These are phyloP conservation scores for Naumovozyma castellii DNA, from an alignment of 805 yeast species.

Conservation along the genomic window DNA sequence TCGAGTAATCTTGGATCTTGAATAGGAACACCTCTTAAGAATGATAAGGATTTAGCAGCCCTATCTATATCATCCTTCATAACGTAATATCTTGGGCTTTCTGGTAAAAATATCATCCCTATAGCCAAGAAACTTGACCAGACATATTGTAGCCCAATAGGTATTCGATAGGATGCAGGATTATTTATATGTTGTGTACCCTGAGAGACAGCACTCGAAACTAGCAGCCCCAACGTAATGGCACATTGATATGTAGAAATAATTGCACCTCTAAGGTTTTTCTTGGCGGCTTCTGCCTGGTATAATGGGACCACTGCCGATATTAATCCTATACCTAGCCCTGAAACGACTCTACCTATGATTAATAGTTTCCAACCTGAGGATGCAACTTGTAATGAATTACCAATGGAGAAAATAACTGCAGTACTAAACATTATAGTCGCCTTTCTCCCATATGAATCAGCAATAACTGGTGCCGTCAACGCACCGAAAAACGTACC, in stretches of 20 bases:
- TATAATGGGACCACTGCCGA: conserved; percentile 76
- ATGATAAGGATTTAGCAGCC: conserved; percentile 59
- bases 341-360: conserved; percentile 65
- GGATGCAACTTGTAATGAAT: conserved; percentile 56
- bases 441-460: conserved; percentile 60
- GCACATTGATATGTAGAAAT: conserved; percentile 85
- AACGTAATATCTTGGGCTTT: conserved; percentile 78
- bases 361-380: conserved; percentile 45
- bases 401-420: conserved; percentile 62
- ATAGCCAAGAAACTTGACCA: conserved; percentile 56
- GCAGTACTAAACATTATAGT: conserved; percentile 55
- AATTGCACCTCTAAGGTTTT: conserved; percentile 71
- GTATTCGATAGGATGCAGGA: conserved; percentile 61
- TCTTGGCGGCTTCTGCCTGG: conserved; percentile 82
- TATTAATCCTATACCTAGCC: conserved; percentile 62
- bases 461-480: conserved; percentile 53
- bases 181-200: conserved; percentile 50
- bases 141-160: conserved; percentile 64
- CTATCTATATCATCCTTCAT: conserved; percentile 57
- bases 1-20: conserved; percentile 58
- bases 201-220: conserved; percentile 70
- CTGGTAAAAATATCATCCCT: conserved; percentile 76
- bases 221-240: conserved; percentile 72
- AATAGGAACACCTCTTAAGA: conserved; percentile 55
- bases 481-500: conserved; percentile 72